Evolutionary conservation across 2,329 filamentous ascomycete species (phyloP).

Genomic region (Mollisia scopiformis): DNA sequence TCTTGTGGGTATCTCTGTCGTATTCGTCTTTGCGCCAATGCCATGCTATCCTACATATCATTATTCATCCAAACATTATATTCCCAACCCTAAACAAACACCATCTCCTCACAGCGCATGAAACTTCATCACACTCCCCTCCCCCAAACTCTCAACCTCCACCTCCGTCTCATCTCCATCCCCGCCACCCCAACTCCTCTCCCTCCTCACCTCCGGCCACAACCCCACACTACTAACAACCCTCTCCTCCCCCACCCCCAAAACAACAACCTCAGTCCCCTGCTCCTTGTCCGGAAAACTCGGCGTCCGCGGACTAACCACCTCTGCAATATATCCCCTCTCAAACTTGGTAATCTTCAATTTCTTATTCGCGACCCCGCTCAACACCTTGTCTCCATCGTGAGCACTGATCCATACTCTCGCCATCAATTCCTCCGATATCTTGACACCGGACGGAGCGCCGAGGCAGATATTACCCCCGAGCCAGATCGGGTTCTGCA

Average conservation of each 20-base stretch:
- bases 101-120: background rate
- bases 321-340: constrained; percentile 47
- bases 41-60: background rate
- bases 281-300: constrained; percentile 24
- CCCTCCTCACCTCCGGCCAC: background rate
- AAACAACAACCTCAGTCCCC: constrained; percentile 45
- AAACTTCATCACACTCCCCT: background rate
- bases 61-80: background rate
- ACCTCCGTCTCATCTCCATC: background rate
- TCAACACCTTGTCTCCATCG: constrained; percentile 60
- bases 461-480: constrained; percentile 62
- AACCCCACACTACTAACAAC: background rate
- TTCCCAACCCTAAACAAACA: too few relatives aligned
- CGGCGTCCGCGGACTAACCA: constrained; percentile 33
- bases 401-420: constrained; percentile 64
- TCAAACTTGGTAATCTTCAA: constrained; percentile 50
- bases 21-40: background rate
- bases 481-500: constrained; percentile 63
- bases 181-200: background rate
- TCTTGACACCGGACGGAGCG: constrained; percentile 58
- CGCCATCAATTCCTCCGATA: constrained; percentile 56
- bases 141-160: background rate
- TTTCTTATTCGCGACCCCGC: constrained; percentile 53
- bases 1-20: background rate
- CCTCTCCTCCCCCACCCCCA: constrained; percentile 30